Conservation (phyloP, 2,329 filamentous ascomycete genomes). For the Trichoderma hamatum region DNA sequence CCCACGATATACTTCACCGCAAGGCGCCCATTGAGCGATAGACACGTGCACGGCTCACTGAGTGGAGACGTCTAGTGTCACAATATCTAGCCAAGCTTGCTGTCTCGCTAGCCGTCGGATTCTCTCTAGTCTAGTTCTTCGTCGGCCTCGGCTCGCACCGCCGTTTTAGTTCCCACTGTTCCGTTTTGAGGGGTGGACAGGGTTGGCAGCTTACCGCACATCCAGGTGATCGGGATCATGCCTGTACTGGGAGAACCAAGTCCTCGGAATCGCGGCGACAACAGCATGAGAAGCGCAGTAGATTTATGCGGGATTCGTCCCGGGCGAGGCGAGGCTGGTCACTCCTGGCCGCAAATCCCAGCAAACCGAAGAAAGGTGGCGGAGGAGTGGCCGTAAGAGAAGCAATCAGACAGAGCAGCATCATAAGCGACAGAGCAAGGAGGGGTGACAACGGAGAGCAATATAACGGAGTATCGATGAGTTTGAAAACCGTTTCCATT, state of each 20-base stretch:
- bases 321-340: constrained; percentile 25
- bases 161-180: constrained; percentile 36
- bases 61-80: constrained; percentile 32
- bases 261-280: constrained; percentile 14
- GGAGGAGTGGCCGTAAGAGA: background rate
- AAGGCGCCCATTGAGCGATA: constrained; percentile 39
- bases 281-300: constrained; percentile 13
- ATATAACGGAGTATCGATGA: background rate
- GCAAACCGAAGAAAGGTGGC: constrained; percentile 18
- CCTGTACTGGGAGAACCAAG: constrained; percentile 3
- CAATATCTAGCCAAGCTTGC: constrained; percentile 28
- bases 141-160: constrained; percentile 45
- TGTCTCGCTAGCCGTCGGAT: constrained; percentile 36
- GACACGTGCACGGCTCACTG: constrained; percentile 40
- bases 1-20: constrained; percentile 24
- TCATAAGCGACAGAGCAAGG: constrained; percentile 1
- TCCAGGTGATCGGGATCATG: constrained; percentile 20
- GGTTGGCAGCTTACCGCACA: constrained; percentile 34
- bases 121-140: constrained; percentile 39
- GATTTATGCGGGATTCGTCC: constrained; percentile 6
- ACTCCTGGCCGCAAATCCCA: constrained; percentile 23
- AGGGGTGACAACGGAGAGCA: constrained; percentile 15
- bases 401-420: constrained; percentile 4
- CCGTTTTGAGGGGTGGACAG: constrained; percentile 30
- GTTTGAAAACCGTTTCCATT: constrained; percentile 1